phyloP scores from a whole-genome alignment of 164 flowering plant genomes.

The Aristolochia fimbriata region DNA sequence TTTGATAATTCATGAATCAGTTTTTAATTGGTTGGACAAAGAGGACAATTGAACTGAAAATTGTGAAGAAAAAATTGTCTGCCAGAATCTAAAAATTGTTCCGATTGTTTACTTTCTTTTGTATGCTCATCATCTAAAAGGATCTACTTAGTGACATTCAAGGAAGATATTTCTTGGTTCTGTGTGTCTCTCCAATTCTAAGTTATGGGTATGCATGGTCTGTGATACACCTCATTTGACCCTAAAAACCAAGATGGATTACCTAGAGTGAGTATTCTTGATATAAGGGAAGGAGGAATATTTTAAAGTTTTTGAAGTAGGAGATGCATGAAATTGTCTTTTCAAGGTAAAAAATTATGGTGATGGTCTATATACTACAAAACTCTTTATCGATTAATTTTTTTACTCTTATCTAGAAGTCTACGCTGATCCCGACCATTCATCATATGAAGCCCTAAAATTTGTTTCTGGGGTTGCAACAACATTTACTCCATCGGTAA shows the following conservation, averaged over 20 bases:
- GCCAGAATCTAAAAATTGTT: not conserved
- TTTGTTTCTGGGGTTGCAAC: conserved; percentile 76
- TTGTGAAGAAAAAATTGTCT: not conserved
- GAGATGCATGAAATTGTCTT: not conserved
- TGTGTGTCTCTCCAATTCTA: too few relatives aligned
- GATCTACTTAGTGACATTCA: too few relatives aligned
- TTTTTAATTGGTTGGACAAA: too few relatives aligned
- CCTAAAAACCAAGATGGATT: not conserved
- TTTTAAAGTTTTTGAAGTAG: not conserved
- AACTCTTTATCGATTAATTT: not conserved
- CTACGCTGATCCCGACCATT: conserved; percentile 84
- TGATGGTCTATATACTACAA: not conserved
- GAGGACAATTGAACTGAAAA: too few relatives aligned
- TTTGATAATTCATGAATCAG: too few relatives aligned
- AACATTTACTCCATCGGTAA: conserved; percentile 82
- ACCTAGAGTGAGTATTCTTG: not conserved
- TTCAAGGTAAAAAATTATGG: not conserved
- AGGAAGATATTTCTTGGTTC: too few relatives aligned
- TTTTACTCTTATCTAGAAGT: conserved; percentile 50
- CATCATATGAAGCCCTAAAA: conserved; percentile 62
- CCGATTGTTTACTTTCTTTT: too few relatives aligned
- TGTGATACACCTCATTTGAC: not conserved
- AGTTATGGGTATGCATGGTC: not conserved
- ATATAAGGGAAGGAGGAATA: not conserved
- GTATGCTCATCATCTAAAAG: too few relatives aligned